Base-by-base conservation (phyloP, 345 rosid species). In the Heritiera littoralis region DNA sequence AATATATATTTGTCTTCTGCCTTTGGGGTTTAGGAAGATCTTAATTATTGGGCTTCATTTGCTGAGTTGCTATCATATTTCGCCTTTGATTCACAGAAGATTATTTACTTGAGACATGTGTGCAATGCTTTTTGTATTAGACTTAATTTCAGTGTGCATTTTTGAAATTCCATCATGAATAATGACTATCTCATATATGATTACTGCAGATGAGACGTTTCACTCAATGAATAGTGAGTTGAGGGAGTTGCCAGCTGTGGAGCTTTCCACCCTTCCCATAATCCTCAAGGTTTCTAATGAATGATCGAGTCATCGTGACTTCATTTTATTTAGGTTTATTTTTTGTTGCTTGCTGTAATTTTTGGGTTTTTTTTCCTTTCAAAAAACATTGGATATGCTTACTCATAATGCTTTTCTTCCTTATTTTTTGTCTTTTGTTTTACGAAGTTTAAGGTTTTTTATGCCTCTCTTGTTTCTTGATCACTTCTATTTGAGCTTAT, bases 201-300 rank as follows among this genome's bases (percentile, higher is more conserved):
- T 54, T 52, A 70, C 72, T 85, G 81, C 90, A 94, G 99, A 73
- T 45, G 97, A 94, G 82, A 87, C 98, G 60, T 94, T 90, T 87
- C 98, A 91, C 81, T 84, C 87, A 81, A 83, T 88, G 81, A 90
- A 87, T 81, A 94, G 94, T 70, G 98, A 92, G 77, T 85, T 97
- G 87, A 91, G 93, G 87, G 99, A 97, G 82, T 88, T 97, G 84
- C 99, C 99, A 72, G 87, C 92, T 2, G 90, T 97, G 78, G 98
- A 97, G 81, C 97, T 94, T 86, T 88, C 97, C 64, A 88, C 96
- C 41, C 98, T 97, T 79, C 98, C 95, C 75, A 78, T 92, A 78
- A 85, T 97, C 75, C 93, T 93, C 76, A 97, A 97, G 94, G 95
- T 90, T 83, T 83, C 67, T 78, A 74, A 80, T 80, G 43, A 81